These are phyloP conservation scores for Leccinum imitatum DNA, from an alignment of 768 basidiomycete species.

Conservation along the genomic window DNA sequence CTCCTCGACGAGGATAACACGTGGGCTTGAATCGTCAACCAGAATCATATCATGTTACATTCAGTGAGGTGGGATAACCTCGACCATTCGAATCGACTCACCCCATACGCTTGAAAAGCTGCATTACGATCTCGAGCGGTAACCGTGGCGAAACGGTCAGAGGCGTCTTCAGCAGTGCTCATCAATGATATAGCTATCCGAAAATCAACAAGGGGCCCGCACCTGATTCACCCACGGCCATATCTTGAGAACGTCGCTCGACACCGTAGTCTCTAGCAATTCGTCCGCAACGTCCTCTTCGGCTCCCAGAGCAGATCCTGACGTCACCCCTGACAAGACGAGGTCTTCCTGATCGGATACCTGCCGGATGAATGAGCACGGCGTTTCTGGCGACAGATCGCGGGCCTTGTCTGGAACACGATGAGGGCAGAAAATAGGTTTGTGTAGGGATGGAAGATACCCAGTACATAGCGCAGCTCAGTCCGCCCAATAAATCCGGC, in stretches of 20 bases:
- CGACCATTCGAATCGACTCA: constrained; percentile 40
- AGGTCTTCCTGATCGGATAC: constrained; percentile 54
- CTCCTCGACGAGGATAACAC: constrained; percentile 93
- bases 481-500: constrained; percentile 87
- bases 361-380: constrained; percentile 63
- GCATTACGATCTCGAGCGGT: constrained; percentile 95
- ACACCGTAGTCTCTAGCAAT: constrained; percentile 58
- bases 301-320: constrained; percentile 52
- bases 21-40: constrained; percentile 56
- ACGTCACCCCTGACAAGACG: constrained; percentile 40
- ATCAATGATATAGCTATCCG: neutral
- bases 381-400: constrained; percentile 60
- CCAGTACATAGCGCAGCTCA: constrained; percentile 83
- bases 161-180: constrained; percentile 63
- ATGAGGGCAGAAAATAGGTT: neutral
- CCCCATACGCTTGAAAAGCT: constrained; percentile 98
- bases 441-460: constrained; percentile 38
- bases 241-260: constrained; percentile 59
- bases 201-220: constrained; percentile 5
- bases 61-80: neutral
- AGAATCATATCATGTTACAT: neutral
- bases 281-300: constrained; percentile 71
- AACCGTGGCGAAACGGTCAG: constrained; percentile 90
- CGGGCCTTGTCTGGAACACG: constrained; percentile 63
- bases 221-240: constrained; percentile 98